Evolutionary conservation across 2,329 filamentous ascomycete genomes (phyloP), one percentile per base, ranked within the genome.

Genomic region (Pseudophaeomoniella oleicola): DNA sequence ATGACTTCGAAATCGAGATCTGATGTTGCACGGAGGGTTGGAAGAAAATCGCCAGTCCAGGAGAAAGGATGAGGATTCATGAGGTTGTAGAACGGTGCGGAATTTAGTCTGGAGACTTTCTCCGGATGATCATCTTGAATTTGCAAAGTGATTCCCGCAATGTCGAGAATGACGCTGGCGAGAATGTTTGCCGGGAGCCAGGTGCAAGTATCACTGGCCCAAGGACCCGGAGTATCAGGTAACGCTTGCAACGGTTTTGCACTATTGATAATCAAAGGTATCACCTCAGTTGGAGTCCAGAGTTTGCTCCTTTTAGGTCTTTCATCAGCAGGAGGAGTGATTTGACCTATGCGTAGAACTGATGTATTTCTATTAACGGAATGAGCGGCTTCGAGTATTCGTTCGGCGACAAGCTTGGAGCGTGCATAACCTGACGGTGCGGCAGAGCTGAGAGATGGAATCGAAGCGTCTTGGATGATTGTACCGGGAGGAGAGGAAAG

Each of bases 351-450:
- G 30, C 57, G 48, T 34, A 60, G 44, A 19, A 60, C 50, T 4
- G 55, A 46, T 14, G 45, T 47, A 32, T 44, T 38, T 2, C 44
- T 46, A 9, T 46, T 49, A 6, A 46, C 36, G 17, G 42, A 42
- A 19, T 49, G 47, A 3, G 52, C 52, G 5, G 54, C 53, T 0
- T 48, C 46, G 6, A 51, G 47, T 31, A 62, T 53, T 4, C 54
- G 50, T 38, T 62, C 59, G 1, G 53, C 46, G n/a, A 61, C 46
- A 3, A 60, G 43, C 35, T 62, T 62, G 0, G 56, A 57, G n/a
- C 56, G 49, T 11, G 50, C 57, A 34, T 62, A 58, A 2, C 55
- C 55, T 19, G 47, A 56, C 1, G 40, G 35, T 3, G 46, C 45
- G 3, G 48, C 47, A 37, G 39, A 37, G 47, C 0, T 32, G 5